These are phyloP conservation scores for Mangifera indica DNA, from an alignment of 345 rosid species.

Conservation along the genomic window DNA sequence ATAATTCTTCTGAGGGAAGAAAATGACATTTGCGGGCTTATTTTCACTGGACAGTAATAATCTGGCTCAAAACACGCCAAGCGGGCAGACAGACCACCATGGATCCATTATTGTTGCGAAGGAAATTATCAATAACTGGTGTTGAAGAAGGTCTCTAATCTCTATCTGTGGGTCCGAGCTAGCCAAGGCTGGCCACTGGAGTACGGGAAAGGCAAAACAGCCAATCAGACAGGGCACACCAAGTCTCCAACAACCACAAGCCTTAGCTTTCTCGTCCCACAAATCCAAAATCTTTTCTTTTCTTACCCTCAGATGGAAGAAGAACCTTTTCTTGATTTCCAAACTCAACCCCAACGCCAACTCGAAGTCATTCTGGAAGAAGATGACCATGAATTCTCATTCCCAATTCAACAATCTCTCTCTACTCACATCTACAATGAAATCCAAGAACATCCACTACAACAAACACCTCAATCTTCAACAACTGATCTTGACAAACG, in stretches of 20 bases:
- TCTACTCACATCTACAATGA: slow-evolving; percentile 41
- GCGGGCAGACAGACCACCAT: neutral
- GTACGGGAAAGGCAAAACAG: no score
- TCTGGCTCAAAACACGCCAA: neutral
- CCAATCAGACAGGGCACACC: neutral
- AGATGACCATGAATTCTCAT: slow-evolving; percentile 18
- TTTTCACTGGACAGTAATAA: neutral
- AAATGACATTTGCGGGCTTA: neutral
- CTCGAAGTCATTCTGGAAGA: slow-evolving; percentile 32
- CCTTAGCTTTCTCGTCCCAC: neutral
- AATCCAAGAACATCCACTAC: slow-evolving; percentile 27
- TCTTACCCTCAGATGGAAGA: slow-evolving; percentile 39
- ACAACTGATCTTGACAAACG: slow-evolving; percentile 6
- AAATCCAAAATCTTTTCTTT: neutral
- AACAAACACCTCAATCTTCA: slow-evolving; percentile 8
- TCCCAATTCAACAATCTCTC: slow-evolving; percentile 37
- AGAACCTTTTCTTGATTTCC: slow-evolving; percentile 45
- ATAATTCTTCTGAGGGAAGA: neutral
- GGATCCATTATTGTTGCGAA: neutral
- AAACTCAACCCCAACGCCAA: slow-evolving; percentile 24
- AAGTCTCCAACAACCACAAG: slow-evolving; percentile 8
- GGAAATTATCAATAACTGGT: neutral
- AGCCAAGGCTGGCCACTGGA: neutral
- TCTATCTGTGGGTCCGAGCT: slow-evolving; percentile 3
- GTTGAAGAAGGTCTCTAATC: neutral